phyloP scores from a whole-genome alignment of 306 rosid genomes.

The Albizia julibrissin region DNA sequence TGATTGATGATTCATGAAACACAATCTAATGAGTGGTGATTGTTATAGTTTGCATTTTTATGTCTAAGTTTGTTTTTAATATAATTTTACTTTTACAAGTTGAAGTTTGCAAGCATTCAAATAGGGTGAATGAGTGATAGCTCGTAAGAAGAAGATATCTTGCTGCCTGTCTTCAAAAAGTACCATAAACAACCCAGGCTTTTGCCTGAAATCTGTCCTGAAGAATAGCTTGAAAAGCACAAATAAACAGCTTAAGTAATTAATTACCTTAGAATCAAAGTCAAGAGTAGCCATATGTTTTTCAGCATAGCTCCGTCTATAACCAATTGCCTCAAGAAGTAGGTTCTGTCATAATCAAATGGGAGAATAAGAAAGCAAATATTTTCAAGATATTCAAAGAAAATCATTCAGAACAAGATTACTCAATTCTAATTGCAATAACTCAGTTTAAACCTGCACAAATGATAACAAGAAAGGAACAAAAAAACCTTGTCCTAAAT shows the following conservation, averaged over 20 bases:
- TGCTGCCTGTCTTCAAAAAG: not conserved
- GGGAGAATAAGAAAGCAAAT: slow-evolving; percentile 17
- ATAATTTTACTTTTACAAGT: not conserved
- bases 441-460: slow-evolving; percentile 15
- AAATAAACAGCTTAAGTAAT: slow-evolving; percentile 18
- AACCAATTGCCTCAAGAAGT: slow-evolving; percentile 66
- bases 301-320: slow-evolving; percentile 51
- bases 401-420: not conserved
- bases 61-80: not conserved
- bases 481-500: slow-evolving; percentile 21
- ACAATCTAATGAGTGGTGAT: not conserved
- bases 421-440: slow-evolving; percentile 8
- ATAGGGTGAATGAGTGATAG: not conserved
- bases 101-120: not conserved
- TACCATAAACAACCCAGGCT: not conserved
- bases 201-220: not conserved
- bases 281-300: slow-evolving; percentile 68
- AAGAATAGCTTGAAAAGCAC: not conserved
- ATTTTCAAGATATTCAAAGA: not conserved
- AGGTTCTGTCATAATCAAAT: slow-evolving; percentile 51
- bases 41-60: not conserved
- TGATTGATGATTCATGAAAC: not conserved
- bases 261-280: slow-evolving; percentile 79
- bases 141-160: not conserved
- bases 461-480: slow-evolving; percentile 18